These are phyloP conservation scores for Esteya vermicola DNA, from an alignment of 2,329 filamentous ascomycete genomes.

Conservation along the genomic window DNA sequence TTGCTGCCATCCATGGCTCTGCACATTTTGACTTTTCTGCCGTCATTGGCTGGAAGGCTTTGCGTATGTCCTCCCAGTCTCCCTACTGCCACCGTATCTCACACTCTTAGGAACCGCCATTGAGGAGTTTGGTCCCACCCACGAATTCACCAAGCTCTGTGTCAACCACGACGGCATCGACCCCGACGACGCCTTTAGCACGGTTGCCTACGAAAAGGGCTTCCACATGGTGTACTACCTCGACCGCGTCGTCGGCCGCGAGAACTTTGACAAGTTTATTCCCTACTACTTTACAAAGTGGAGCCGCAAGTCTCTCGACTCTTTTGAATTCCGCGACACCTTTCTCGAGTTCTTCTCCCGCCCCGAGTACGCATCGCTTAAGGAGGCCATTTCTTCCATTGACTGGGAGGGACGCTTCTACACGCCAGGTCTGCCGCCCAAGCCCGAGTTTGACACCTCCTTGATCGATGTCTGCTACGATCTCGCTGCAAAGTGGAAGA, in stretches of 20 bases:
- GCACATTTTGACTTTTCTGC: slow-evolving; percentile 83
- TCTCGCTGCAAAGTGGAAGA: slow-evolving; percentile 70
- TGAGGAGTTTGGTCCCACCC: slow-evolving; percentile 62
- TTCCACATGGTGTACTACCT: slow-evolving; percentile 89
- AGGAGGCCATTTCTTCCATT: slow-evolving; percentile 53
- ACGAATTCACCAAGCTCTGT: slow-evolving; percentile 87
- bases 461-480: slow-evolving; percentile 76
- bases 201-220: slow-evolving; percentile 88
- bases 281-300: slow-evolving; percentile 85
- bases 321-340: slow-evolving; percentile 84
- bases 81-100: too few relatives aligned
- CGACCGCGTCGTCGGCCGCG: slow-evolving; percentile 68
- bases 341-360: slow-evolving; percentile 70
- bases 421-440: slow-evolving; percentile 73
- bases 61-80: slow-evolving; percentile 30
- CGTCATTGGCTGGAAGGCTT: slow-evolving; percentile 88
- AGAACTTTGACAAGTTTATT: slow-evolving; percentile 91
- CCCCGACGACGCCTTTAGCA: slow-evolving; percentile 90
- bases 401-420: slow-evolving; percentile 91
- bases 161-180: slow-evolving; percentile 80
- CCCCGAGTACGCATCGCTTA: slow-evolving; percentile 45
- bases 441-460: slow-evolving; percentile 80
- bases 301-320: slow-evolving; percentile 77
- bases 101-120: slow-evolving; percentile 54
- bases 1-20: slow-evolving; percentile 65